Conservation (phyloP, 1,139 yeast genomes). For the Diutina rugosa region DNA sequence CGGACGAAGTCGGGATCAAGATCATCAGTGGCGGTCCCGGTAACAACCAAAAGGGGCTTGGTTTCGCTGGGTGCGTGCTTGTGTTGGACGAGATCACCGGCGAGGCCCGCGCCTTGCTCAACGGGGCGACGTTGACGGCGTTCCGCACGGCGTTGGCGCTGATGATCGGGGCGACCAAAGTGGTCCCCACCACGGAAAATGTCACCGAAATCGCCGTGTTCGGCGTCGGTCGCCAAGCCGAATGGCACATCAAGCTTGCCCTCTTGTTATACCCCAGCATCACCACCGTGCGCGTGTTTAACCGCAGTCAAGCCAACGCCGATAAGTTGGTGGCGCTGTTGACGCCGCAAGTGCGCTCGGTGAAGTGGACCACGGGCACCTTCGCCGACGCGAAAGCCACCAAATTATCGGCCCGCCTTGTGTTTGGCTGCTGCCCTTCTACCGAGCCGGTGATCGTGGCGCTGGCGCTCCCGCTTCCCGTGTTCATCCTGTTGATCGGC, state of each 20-base stretch:
- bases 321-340: conserved; percentile 14
- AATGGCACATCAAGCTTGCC: conserved; percentile 47
- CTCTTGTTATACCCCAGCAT: conserved; percentile 26
- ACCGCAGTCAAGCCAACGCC: conserved; percentile 33
- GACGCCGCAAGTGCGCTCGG: not conserved
- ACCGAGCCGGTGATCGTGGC: conserved; percentile 35
- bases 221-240: conserved; percentile 60
- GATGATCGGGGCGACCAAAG: conserved; percentile 31
- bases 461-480: conserved; percentile 13
- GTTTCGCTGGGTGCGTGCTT: conserved; percentile 42
- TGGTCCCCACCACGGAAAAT: conserved; percentile 3
- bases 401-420: conserved; percentile 4
- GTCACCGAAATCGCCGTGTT: conserved; percentile 23
- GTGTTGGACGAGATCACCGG: conserved; percentile 41
- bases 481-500: conserved; percentile 49
- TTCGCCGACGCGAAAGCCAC: not conserved
- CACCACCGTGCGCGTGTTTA: conserved; percentile 29
- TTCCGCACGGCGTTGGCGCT: conserved; percentile 57
- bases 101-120: conserved; percentile 36
- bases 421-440: conserved; percentile 51
- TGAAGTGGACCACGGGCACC: not conserved
- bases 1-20: conserved; percentile 31
- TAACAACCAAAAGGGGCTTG: conserved; percentile 19
- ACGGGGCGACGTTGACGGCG: conserved; percentile 51
- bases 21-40: conserved; percentile 37